phyloP scores from a whole-genome alignment of 192 early-diverging fungal species.

The Chytriomyces sp. region DNA sequence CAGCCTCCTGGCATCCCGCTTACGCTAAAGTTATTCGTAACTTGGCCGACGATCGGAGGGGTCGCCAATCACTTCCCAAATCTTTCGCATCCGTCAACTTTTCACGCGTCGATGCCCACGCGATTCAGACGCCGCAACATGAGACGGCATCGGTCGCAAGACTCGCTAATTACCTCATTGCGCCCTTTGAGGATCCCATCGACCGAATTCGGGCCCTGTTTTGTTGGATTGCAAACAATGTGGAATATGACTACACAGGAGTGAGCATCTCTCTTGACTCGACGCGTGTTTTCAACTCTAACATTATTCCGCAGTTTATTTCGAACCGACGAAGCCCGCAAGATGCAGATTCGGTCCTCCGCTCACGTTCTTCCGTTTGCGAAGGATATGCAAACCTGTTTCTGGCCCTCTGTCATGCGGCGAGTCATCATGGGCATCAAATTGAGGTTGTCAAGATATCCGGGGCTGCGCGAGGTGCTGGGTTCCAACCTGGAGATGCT shows the following conservation, averaged over 20 bases:
- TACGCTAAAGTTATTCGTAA: not conserved
- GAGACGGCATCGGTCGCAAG: not conserved
- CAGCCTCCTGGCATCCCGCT: not conserved
- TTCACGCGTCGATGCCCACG: slow-evolving; percentile 5
- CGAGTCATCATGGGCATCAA: not conserved
- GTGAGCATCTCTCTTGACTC: not conserved
- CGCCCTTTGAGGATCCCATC: slow-evolving; percentile 1
- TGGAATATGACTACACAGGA: slow-evolving; percentile 14
- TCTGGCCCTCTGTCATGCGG: slow-evolving; percentile 3
- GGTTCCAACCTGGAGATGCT: slow-evolving; percentile 7
- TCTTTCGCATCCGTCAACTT: not conserved
- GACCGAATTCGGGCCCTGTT: slow-evolving; percentile 13
- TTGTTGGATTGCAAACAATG: slow-evolving; percentile 21
- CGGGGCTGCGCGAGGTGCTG: slow-evolving; percentile 17
- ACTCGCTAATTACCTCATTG: not conserved
- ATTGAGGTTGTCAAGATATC: slow-evolving; percentile 2
- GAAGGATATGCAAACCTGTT: slow-evolving; percentile 30
- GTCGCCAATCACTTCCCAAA: not conserved
- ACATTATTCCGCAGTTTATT: not conserved
- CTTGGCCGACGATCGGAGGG: not conserved
- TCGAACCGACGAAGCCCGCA: not conserved
- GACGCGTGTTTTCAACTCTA: not conserved
- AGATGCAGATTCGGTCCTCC: slow-evolving; percentile 5
- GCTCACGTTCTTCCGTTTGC: slow-evolving; percentile 15
- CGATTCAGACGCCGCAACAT: not conserved